Base-by-base conservation (phyloP, 805 yeast genomes). In the Spathaspora girioi region DNA sequence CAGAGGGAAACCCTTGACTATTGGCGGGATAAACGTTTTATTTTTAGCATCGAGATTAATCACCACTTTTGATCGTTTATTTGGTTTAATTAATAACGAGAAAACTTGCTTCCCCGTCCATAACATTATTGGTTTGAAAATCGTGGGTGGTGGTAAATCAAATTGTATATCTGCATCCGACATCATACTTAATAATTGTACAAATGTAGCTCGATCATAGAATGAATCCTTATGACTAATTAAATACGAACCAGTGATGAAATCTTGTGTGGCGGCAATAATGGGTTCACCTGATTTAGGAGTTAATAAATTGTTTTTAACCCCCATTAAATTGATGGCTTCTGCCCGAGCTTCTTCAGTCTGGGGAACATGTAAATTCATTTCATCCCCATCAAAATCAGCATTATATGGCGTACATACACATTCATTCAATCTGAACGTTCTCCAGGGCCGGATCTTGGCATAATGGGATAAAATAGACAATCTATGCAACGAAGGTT, bases 401-500 rank as follows among this genome's bases (percentile, higher is more conserved):
- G 99, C 99, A 68, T 96, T 96, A 72, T 94, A 94, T 1, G 99
- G 99, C 0, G 99, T 94, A 75, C 99, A 94, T 9, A 94, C 99
- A 86, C 99, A 94, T 70, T 94, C 98, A 66, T 94, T 94, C 59
- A 94, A 78, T 59, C 99, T 79, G 74, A 94, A 89, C 1, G 99
- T 94, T 73, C 99, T 81, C 98, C 98, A 94, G 0, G 99, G 99
- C 64, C 96, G 81, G 60, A 94, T 86, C 65, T 90, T 92, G 45
- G 97, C 99, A 69, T 86, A 92, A 76, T 94, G 99, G 1, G 97
- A 87, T 58, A 94, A 76, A 70, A 94, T 94, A 2, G 97, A 91
- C 47, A 94, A 76, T 67, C 99, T 81, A 70, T 94, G 99, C 66
- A 94, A 78, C 0, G 99, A 94, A 1, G 99, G 99, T 71, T 94